Evolutionary conservation across 208 protist genomes (phyloP).

Genomic region (Strigomonas culicis): DNA sequence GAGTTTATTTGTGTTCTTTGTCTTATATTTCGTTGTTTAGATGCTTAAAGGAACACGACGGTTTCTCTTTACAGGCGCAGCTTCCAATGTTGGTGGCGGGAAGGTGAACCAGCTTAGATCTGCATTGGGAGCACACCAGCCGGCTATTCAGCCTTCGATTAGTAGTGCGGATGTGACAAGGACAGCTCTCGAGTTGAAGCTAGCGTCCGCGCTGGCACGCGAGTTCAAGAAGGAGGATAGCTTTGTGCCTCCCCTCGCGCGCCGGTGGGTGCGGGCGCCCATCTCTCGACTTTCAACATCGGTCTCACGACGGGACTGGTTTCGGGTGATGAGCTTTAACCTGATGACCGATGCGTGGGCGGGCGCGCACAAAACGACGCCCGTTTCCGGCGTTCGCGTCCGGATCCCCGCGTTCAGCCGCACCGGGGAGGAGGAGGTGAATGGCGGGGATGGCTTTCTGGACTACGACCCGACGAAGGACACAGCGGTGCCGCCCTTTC

Average conservation of each 20-base stretch:
- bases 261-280: slow-evolving; percentile 62
- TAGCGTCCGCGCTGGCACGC: slow-evolving; percentile 27
- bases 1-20: too few species aligned
- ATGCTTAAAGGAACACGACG: too few species aligned
- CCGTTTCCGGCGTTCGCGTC: slow-evolving; percentile 48
- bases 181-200: slow-evolving; percentile 29
- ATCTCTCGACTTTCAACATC: slow-evolving; percentile 61
- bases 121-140: not conserved
- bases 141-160: slow-evolving; percentile 30
- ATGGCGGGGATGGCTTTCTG: slow-evolving; percentile 27
- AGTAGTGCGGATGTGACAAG: slow-evolving; percentile 30
- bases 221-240: slow-evolving; percentile 20
- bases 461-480: slow-evolving; percentile 49
- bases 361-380: slow-evolving; percentile 22
- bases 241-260: slow-evolving; percentile 40
- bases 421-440: not conserved
- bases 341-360: slow-evolving; percentile 70
- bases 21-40: too few species aligned
- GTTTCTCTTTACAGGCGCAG: too few species aligned
- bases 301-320: slow-evolving; percentile 66
- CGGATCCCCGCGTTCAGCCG: slow-evolving; percentile 58
- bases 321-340: slow-evolving; percentile 87
- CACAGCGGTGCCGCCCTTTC: slow-evolving; percentile 51
- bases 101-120: not conserved
- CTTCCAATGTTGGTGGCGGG: slow-evolving; percentile 3